Conservation (phyloP, 768 basidiomycete species). For the Lepiota venenata region DNA sequence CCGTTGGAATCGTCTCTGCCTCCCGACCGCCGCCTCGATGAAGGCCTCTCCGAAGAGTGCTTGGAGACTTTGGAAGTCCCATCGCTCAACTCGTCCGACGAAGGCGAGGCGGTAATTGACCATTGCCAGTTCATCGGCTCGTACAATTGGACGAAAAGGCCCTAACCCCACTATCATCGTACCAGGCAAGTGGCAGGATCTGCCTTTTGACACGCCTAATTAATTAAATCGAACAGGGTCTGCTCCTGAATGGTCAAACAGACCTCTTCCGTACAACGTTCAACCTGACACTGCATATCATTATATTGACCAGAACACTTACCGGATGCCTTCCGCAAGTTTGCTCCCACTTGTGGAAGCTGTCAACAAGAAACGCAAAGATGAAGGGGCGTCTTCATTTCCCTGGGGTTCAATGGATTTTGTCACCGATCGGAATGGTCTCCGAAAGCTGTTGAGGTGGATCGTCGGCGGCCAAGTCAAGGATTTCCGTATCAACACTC, state of each 20-base stretch:
- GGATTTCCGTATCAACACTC: constrained; percentile 69
- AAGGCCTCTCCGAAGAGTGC: constrained; percentile 27
- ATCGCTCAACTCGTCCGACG: constrained; percentile 11
- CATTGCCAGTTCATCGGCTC: constrained; percentile 41
- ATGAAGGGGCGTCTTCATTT: constrained; percentile 29
- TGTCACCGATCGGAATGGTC: constrained; percentile 63
- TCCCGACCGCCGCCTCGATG: constrained; percentile 32
- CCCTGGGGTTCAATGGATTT: constrained; percentile 43
- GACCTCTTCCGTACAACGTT: constrained; percentile 47
- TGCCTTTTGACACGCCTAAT: background rate
- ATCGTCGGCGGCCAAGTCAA: constrained; percentile 30
- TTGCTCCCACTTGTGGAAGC: constrained; percentile 59
- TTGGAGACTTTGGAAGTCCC: constrained; percentile 26
- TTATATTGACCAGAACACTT: constrained; percentile 58
- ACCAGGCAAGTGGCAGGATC: constrained; percentile 29
- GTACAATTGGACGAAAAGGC: constrained; percentile 49
- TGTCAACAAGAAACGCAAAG: constrained; percentile 38
- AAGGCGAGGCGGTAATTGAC: constrained; percentile 34
- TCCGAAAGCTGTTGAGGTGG: constrained; percentile 65
- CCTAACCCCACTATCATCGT: constrained; percentile 50
- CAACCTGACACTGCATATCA: constrained; percentile 47
- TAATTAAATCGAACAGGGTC: constrained; percentile 37
- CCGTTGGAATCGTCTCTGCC: constrained; percentile 17
- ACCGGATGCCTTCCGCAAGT: constrained; percentile 31
- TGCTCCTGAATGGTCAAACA: constrained; percentile 54